Base-by-base conservation (phyloP, 345 rosid genomes). In the Citrus hindsii region DNA sequence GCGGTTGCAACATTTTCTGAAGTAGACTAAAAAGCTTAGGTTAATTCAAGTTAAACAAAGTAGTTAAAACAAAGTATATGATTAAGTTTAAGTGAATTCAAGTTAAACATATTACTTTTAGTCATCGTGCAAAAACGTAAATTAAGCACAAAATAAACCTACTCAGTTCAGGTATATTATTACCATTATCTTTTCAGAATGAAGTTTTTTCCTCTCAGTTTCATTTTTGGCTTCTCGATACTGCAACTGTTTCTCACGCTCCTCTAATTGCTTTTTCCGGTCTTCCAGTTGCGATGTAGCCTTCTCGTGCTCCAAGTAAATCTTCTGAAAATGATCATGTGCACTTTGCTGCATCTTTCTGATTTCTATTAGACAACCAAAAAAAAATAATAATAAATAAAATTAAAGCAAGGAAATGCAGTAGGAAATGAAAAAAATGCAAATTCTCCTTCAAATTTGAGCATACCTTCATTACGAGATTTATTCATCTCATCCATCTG, bases 381-480 rank as follows among this genome's bases (percentile, higher is more conserved):
- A 46, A 46, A 42, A 37, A 42, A 2, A 60, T 7, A 67, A 65
- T 8, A 40, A 40, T 40, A 40, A 40, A 40, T 40, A 3, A 75
- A 70, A 73, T 35, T 53, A 55, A 19, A 3, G 48, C 30, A 33
- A 48, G 58, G 19, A 37, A 76, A 16, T 30, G 21, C 62, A 40
- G 69, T 76, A 32, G 24, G 38, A 75, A 37, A 65, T 46, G 16
- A 25, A 24, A 61, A 7, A 32, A 7, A 32, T 46, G 27, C n/a
- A 65, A 67, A 67, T 13, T 24, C n/a, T 38, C 30, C 74, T n/a
- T 42, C 28, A 48, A 28, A 74, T 24, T 27, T 38, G 32, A 59
- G 22, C 65, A 27, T 81, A 86, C 98, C 90, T 77, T 88, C 92
- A 86, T 92, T 93, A 67, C 89, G 84, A 38, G 69, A 12, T 63